phyloP scores from a whole-genome alignment of 345 rosid genomes.

The Camelina sativa region DNA sequence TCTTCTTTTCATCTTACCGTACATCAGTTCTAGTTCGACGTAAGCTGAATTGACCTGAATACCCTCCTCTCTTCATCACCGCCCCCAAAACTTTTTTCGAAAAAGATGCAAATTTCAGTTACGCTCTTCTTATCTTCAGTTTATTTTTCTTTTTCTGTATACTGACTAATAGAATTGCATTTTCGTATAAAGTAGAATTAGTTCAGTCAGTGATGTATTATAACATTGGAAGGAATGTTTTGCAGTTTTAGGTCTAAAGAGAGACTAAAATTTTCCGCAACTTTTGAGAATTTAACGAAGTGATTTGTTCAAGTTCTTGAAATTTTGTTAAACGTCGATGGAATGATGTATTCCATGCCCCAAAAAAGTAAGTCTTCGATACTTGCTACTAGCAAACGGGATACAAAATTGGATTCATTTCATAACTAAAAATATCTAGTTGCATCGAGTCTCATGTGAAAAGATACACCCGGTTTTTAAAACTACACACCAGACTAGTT shows the following conservation, averaged over 20 bases:
- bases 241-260: not conserved
- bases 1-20: constrained; percentile 11
- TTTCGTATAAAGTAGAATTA: not conserved
- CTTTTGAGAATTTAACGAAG: not conserved
- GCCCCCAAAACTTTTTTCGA: not conserved
- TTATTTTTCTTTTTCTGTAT: not conserved
- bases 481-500: constrained; percentile 17
- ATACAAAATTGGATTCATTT: constrained; percentile 26
- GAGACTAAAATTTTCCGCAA: not conserved
- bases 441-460: not conserved
- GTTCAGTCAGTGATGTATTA: too few relatives aligned
- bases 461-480: constrained; percentile 1
- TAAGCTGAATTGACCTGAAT: constrained; percentile 21
- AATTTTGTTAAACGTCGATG: not conserved
- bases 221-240: too few relatives aligned
- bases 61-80: constrained; percentile 6
- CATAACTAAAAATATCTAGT: constrained; percentile 16
- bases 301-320: constrained; percentile 1
- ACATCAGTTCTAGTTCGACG: constrained; percentile 21
- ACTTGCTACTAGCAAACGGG: not conserved
- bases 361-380: not conserved
- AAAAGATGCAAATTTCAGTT: not conserved
- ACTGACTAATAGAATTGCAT: not conserved
- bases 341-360: not conserved
- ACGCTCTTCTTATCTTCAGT: too few relatives aligned